Percentiles rank a stretch among this genome's conserved stretches.
Evolutionary conservation across 2,329 filamentous ascomycete genomes (phyloP).

Genomic region (Lachnellula occidentalis): DNA sequence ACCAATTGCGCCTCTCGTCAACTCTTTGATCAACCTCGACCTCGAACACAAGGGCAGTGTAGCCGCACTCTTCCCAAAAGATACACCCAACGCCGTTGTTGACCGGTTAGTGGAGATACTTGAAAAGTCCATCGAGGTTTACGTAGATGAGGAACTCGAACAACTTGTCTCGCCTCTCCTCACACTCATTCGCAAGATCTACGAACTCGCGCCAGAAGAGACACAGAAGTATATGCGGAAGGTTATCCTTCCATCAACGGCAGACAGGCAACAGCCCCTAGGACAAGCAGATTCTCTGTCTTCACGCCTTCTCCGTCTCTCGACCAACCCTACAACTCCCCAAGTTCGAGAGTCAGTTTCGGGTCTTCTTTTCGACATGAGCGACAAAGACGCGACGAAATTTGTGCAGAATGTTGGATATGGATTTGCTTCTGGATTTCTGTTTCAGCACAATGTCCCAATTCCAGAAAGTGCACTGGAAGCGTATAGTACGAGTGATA

Average conservation of each 20-base stretch:
- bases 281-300: slow-evolving; percentile 71
- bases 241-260: slow-evolving; percentile 67
- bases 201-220: slow-evolving; percentile 59
- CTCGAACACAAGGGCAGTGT: slow-evolving; percentile 46
- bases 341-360: slow-evolving; percentile 71
- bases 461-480: slow-evolving; percentile 63
- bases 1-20: slow-evolving; percentile 67
- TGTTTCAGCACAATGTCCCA: slow-evolving; percentile 77
- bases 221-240: slow-evolving; percentile 59
- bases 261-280: slow-evolving; percentile 71
- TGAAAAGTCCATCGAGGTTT: slow-evolving; percentile 56
- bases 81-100: slow-evolving; percentile 52
- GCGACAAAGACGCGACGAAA: slow-evolving; percentile 68
- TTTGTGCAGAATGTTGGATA: slow-evolving; percentile 94
- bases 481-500: slow-evolving; percentile 37
- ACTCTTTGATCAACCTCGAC: slow-evolving; percentile 75
- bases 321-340: slow-evolving; percentile 65
- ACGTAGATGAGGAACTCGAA: slow-evolving; percentile 68
- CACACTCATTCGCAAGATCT: slow-evolving; percentile 66
- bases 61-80: slow-evolving; percentile 58
- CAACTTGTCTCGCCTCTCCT: slow-evolving; percentile 64
- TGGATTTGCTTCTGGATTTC: slow-evolving; percentile 84
- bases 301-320: slow-evolving; percentile 70
- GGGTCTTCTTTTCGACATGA: slow-evolving; percentile 79
- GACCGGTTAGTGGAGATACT: slow-evolving; percentile 67